These are phyloP conservation scores for Tricholoma saponaceum DNA, from an alignment of 768 basidiomycete genomes.

Conservation along the genomic window DNA sequence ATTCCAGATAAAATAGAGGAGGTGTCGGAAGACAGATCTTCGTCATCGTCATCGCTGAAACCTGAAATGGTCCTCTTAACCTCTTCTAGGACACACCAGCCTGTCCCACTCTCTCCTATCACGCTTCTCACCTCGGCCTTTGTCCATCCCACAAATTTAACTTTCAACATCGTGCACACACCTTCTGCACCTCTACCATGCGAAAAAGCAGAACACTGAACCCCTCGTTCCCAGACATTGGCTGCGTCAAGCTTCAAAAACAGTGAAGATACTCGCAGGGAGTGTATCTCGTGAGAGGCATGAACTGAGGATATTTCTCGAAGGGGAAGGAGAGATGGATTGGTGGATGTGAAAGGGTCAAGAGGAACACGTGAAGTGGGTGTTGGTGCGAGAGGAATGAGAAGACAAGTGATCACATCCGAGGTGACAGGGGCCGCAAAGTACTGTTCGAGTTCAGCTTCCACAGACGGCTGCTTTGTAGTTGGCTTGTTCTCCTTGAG, in stretches of 20 bases:
- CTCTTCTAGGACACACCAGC: constrained; percentile 77
- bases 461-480: constrained; percentile 3
- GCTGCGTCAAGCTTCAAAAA: constrained; percentile 70
- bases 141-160: constrained; percentile 75
- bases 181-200: constrained; percentile 36
- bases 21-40: constrained; percentile 26
- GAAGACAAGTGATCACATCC: constrained; percentile 58
- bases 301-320: constrained; percentile 50
- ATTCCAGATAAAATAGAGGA: constrained; percentile 25
- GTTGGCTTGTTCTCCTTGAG: constrained; percentile 9
- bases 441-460: constrained; percentile 52
- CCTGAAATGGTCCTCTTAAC: constrained; percentile 16
- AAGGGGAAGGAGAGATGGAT: constrained; percentile 48
- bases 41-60: constrained; percentile 23
- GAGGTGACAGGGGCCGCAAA: constrained; percentile 40
- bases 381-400: constrained; percentile 75
- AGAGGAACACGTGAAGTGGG: constrained; percentile 66
- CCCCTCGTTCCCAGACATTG: constrained; percentile 62
- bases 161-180: constrained; percentile 60
- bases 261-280: constrained; percentile 60
- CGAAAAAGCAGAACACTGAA: constrained; percentile 60
- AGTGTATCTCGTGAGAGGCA: constrained; percentile 48
- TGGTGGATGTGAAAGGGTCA: constrained; percentile 23
- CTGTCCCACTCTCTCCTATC: constrained; percentile 66
- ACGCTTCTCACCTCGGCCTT: constrained; percentile 59